Conservation (phyloP, 108 stramenopile species). For the Fistulifera pelliculosa region DNA sequence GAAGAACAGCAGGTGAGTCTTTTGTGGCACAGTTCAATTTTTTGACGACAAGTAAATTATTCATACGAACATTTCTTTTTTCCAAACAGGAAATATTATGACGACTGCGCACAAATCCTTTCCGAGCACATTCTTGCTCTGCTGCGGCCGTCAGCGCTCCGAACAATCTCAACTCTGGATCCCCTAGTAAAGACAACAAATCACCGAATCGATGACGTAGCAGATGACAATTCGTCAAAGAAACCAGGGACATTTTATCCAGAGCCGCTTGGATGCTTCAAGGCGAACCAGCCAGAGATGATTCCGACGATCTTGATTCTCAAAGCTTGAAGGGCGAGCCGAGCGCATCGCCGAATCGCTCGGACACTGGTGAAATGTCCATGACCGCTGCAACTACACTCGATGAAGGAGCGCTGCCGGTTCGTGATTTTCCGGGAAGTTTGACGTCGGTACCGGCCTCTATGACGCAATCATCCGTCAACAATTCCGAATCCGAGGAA, state of each 20-base stretch:
- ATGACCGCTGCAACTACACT: slow-evolving; percentile 30
- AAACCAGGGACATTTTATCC: slow-evolving; percentile 19
- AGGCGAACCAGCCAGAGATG: slow-evolving; percentile 20
- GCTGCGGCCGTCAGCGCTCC: slow-evolving; percentile 56
- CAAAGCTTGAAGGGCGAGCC: slow-evolving; percentile 1
- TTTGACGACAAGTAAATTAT: not conserved
- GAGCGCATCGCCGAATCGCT: slow-evolving; percentile 11
- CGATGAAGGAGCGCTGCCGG: slow-evolving; percentile 54
- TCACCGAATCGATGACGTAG: slow-evolving; percentile 26
- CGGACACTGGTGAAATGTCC: slow-evolving; percentile 12
- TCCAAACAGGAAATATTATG: slow-evolving; percentile 86
- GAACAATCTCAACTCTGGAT: slow-evolving; percentile 69
- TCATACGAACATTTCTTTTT: not conserved
- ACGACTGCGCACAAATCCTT: slow-evolving; percentile 89
- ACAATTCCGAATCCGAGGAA: slow-evolving; percentile 35
- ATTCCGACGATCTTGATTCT: slow-evolving; percentile 24
- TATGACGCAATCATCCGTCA: slow-evolving; percentile 27
- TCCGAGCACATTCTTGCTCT: slow-evolving; percentile 85
- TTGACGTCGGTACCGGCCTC: slow-evolving; percentile 61
- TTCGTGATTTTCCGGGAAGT: slow-evolving; percentile 55
- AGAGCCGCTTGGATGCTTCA: slow-evolving; percentile 33
- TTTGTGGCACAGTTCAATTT: not conserved
- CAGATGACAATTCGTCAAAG: slow-evolving; percentile 11
- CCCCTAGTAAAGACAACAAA: slow-evolving; percentile 56
- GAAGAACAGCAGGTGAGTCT: slow-evolving; percentile 73